Conservation (phyloP, 192 early-diverging fungal species). For the Podila horticola region DNA sequence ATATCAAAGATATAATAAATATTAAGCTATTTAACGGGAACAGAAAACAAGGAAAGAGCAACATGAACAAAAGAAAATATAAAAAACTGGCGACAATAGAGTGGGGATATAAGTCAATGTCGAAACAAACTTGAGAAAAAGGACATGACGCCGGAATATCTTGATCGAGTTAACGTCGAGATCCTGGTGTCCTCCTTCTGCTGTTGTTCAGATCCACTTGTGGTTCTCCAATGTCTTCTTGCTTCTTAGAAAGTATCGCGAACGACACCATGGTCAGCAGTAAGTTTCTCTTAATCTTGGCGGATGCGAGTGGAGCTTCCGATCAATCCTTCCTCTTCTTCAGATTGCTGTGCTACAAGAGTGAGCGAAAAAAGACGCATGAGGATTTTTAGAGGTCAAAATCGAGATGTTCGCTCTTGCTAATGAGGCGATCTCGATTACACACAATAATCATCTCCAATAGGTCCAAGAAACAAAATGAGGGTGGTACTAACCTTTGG, state of each 20-base stretch:
- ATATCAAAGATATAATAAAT: neutral
- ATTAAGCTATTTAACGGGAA: neutral
- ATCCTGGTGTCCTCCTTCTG: no score
- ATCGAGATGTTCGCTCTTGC: conserved; percentile 8
- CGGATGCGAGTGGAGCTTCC: conserved; percentile 30
- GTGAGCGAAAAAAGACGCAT: conserved; percentile 45
- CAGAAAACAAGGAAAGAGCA: conserved; percentile 3
- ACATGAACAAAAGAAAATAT: conserved; percentile 11
- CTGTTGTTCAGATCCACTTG: no score
- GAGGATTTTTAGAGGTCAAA: conserved; percentile 50
- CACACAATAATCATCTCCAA: neutral
- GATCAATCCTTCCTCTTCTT: conserved; percentile 52
- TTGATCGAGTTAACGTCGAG: no score
- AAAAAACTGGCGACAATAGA: neutral
- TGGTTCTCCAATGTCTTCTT: no score
- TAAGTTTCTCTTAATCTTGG: conserved; percentile 26
- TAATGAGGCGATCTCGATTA: no score
- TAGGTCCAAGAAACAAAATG: conserved; percentile 4
- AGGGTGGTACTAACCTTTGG: conserved; percentile 39
- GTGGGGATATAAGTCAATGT: neutral
- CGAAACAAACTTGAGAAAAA: no score
- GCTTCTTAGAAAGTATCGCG: no score
- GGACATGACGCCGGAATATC: no score
- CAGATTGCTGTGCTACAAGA: conserved; percentile 54
- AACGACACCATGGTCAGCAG: neutral